Base-by-base conservation (phyloP, 2,329 filamentous ascomycete species). In the Apiospora hydei region DNA sequence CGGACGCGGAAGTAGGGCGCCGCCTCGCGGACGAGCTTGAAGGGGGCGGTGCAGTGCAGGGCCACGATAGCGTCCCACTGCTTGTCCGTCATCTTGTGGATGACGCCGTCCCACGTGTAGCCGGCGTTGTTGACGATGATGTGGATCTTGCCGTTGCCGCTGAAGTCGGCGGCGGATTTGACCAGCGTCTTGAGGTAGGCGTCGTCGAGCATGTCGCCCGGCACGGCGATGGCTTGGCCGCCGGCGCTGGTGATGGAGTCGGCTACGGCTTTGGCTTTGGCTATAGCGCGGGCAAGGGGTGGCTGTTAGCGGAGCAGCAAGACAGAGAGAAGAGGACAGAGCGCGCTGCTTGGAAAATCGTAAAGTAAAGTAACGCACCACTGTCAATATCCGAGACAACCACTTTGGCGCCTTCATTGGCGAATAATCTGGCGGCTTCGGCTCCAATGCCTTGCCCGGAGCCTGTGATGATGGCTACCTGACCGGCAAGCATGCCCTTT, bases 81-180 rank as follows among this genome's bases (percentile, higher is more conserved):
- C 85, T 94, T 94, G 85, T 97, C 94, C 21, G 91, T 93, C 87
- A 94, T 96, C 87, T 96, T 97, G 87, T 97, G 94, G 76, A 97
- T 94, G 51, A 97, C 94, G 8, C 92, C 95, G 81, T 98, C 95
- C 94, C 94, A 97, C 0, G 95, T 97, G 83, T 94, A 97, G 57
- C 94, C 94, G 0, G 94, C 95, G 81, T 97, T 97, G 83, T 97
- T 97, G 73, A 97, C 93, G 71, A 97, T 92, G 80, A 96, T 93
- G 82, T 97, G 93, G 74, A 98, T 95, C 86, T 97, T 97, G 78
- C 94, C 94, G 75, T 88, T 85, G 72, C 95, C 95, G 72, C 95
- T 95, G 79, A 97, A 97, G 67, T 91, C 92, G 0, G 93, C 94
- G 0, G 94, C 88, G 78, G 91, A 89, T 79, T 91, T 86, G 38